Base-by-base conservation (phyloP, 306 rosid genomes). In the Carpinus viminea region DNA sequence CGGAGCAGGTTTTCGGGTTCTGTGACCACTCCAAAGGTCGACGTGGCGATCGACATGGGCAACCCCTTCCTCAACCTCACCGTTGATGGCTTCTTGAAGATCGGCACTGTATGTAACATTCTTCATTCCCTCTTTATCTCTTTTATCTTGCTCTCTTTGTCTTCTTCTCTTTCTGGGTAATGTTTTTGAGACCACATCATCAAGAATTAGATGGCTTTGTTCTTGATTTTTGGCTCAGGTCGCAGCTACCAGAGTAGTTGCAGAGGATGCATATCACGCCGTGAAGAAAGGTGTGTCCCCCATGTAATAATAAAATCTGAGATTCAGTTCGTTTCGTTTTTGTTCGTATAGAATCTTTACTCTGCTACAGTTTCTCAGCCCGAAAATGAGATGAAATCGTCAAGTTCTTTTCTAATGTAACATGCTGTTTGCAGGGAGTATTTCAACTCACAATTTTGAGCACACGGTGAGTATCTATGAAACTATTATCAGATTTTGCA, bases 21-120 rank as follows among this genome's bases (percentile, higher is more conserved):
- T 4, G 0, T 91, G 18, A 60, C 93, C 0, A 69, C 83, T 26
- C 97, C 98, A 0, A 88, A 78, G 74, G 87, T 94, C 15, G 95
- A 87, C 2, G 96, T 94, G 0, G 52, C 74, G 12, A 83, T 94
- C 15, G 96, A 94, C 82, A 68, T 83, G 94, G 98, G 97, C 24
- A 85, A 88, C 62, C 96, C 98, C 51, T 81, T 90, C 5, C 91
- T 94, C 36, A 94, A 94, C 60, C 83, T 86, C 85, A 84, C 97
- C 48, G 70, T 94, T n/a, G 98, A 94, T 78, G 98, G 92, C 62
- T 94, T 94, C 87, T 72, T 92, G 84, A 92, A 92, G 89, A 94
- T 94, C 82, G 98, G 98, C 86, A 34, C 96, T 7, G 97, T 94
- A 88, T 7, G 97, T 94, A 88, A 70, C 12, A 26, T 68, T 36